Conservation (phyloP, 768 basidiomycete species). For the Boletus patriciae region DNA sequence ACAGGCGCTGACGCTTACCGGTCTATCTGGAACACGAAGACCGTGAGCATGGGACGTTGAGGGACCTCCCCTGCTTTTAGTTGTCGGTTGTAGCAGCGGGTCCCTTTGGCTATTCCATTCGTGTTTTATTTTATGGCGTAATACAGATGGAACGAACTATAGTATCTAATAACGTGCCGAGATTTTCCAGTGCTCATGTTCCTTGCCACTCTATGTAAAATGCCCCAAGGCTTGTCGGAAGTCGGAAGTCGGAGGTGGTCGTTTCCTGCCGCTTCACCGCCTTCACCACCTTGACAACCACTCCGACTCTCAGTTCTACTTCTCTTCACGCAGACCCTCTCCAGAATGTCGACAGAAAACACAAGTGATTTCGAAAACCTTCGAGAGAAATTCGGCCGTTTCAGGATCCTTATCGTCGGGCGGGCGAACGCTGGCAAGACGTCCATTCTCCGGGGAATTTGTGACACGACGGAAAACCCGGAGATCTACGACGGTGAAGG, state of each 20-base stretch:
- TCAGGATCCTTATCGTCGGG: too few relatives aligned
- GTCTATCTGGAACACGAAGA: not conserved
- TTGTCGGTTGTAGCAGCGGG: constrained; percentile 2
- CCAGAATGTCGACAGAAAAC: too few relatives aligned
- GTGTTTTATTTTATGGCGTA: not conserved
- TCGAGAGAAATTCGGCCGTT: too few relatives aligned
- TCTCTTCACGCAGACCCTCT: too few relatives aligned
- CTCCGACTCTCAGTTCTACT: not conserved
- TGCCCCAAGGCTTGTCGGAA: too few relatives aligned
- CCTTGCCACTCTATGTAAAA: too few relatives aligned
- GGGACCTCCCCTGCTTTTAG: not conserved
- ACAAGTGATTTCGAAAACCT: too few relatives aligned
- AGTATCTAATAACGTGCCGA: too few relatives aligned
- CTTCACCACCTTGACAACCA: not conserved
- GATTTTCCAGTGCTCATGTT: too few relatives aligned
- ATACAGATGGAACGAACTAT: too few relatives aligned
- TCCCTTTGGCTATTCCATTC: not conserved
- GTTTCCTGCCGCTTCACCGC: not conserved
- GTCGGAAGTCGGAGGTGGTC: too few relatives aligned
- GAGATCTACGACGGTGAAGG: constrained; percentile 5
- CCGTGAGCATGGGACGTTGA: not conserved
- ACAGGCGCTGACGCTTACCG: constrained; percentile 6
- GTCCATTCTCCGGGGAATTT: constrained; percentile 3
- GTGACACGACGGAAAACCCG: constrained; percentile 1
- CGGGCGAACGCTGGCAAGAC: too few relatives aligned